These are phyloP conservation scores for Piloderma croceum DNA, from an alignment of 768 basidiomycete species.

Conservation along the genomic window DNA sequence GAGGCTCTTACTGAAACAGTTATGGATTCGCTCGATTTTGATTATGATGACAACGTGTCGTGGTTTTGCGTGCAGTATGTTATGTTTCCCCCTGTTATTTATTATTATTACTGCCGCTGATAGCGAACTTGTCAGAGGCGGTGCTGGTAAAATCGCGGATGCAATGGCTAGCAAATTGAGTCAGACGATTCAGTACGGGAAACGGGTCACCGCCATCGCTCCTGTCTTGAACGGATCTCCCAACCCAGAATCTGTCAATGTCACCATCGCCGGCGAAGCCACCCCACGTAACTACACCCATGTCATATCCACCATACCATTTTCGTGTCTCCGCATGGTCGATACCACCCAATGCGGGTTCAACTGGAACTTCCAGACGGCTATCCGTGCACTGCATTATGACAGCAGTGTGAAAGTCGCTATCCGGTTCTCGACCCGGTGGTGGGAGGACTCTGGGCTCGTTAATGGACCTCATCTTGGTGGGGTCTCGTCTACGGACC, in stretches of 20 bases:
- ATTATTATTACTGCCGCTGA: not conserved
- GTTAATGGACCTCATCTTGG: constrained; percentile 23
- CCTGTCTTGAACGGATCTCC: too few relatives aligned
- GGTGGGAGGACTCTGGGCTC: too few relatives aligned
- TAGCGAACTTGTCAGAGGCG: not conserved
- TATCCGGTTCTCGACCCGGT: constrained; percentile 35
- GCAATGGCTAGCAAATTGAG: not conserved
- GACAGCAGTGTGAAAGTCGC: constrained; percentile 36
- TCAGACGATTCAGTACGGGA: not conserved
- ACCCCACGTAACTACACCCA: too few relatives aligned
- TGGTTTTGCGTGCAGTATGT: not conserved
- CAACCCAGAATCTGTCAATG: too few relatives aligned
- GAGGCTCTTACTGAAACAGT: constrained; percentile 9
- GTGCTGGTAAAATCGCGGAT: not conserved
- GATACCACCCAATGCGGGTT: too few relatives aligned
- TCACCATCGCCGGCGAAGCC: not conserved
- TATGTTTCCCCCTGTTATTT: not conserved
- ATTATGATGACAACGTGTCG: not conserved
- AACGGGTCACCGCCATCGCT: not conserved
- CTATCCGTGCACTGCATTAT: constrained; percentile 35
- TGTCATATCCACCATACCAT: constrained; percentile 38
- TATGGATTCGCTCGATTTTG: constrained; percentile 7
- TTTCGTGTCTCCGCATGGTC: constrained; percentile 31
- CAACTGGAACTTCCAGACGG: constrained; percentile 20
- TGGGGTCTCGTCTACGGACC: constrained; percentile 30